These are phyloP conservation scores for Yarrowia sp. DNA, from an alignment of 805 yeast genomes.

Conservation along the genomic window DNA sequence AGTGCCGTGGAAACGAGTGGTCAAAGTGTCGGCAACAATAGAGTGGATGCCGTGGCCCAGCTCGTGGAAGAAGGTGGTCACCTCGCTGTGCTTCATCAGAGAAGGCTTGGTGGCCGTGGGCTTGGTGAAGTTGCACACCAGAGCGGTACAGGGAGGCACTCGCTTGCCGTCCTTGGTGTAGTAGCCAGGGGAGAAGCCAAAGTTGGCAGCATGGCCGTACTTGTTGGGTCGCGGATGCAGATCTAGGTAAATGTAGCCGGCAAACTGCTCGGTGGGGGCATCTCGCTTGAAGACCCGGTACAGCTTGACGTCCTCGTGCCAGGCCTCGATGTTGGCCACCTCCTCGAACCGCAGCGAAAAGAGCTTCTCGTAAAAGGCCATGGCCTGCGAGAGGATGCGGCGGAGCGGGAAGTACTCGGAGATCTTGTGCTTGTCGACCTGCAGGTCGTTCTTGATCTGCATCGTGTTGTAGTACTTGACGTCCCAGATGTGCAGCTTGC, in stretches of 20 bases:
- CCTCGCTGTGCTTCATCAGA: conserved; percentile 71
- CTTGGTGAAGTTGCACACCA: conserved; percentile 82
- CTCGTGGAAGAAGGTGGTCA: conserved; percentile 84
- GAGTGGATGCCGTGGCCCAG: conserved; percentile 87
- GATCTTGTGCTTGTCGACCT: conserved; percentile 69
- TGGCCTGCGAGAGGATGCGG: conserved; percentile 65
- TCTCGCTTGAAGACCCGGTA: conserved; percentile 63
- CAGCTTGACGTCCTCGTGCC: conserved; percentile 80
- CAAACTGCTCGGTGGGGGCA: conserved; percentile 53
- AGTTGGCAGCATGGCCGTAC: conserved; percentile 86
- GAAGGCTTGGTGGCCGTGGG: conserved; percentile 70
- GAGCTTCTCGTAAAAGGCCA: conserved; percentile 64
- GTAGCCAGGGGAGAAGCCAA: conserved; percentile 63
- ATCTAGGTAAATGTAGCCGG: conserved; percentile 78
- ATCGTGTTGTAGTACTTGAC: conserved; percentile 62
- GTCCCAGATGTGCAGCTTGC: conserved; percentile 66
- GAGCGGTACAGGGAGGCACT: conserved; percentile 66
- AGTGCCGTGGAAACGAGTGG: conserved; percentile 72
- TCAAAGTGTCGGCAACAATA: conserved; percentile 62
- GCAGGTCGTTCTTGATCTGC: conserved; percentile 63
- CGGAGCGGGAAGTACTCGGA: conserved; percentile 77
- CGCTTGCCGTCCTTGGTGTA: conserved; percentile 49
- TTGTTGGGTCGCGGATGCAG: conserved; percentile 84
- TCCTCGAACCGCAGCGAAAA: conserved; percentile 67
- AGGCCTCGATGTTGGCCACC: conserved; percentile 46